Evolutionary conservation across 192 early-diverging fungal species (phyloP).

Genomic region (Backusella mclennaniae): DNA sequence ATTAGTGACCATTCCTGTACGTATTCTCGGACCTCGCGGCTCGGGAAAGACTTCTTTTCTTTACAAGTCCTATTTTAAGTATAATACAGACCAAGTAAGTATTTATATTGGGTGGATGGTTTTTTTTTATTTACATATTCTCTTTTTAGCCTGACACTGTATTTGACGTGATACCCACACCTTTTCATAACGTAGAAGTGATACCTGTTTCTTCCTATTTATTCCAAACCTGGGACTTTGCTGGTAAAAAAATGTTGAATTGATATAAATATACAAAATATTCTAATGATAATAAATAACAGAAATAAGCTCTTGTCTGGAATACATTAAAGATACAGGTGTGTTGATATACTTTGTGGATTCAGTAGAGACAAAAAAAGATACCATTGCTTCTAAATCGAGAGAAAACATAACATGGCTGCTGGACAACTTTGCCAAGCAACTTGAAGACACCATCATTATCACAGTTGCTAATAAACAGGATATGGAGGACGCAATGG

Average conservation of each 20-base stretch:
- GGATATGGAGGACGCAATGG: constrained; percentile 14
- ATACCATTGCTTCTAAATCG: constrained; percentile 10
- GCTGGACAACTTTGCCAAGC: constrained; percentile 14
- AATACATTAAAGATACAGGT: constrained; percentile 21
- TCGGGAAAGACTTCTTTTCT: constrained; percentile 37
- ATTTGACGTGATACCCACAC: constrained; percentile 33
- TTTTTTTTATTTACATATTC: background rate
- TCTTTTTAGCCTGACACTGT: constrained; percentile 23
- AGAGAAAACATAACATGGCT: constrained; percentile 29
- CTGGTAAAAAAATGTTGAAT: constrained; percentile 19
- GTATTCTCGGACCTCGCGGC: constrained; percentile 25
- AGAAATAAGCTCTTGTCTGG: constrained; percentile 15
- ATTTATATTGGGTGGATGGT: background rate
- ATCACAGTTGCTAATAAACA: constrained; percentile 33
- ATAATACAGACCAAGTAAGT: constrained; percentile 18
- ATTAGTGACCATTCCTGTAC: constrained; percentile 17
- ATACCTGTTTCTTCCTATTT: constrained; percentile 16
- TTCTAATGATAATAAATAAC: background rate
- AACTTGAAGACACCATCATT: constrained; percentile 21
- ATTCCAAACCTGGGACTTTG: constrained; percentile 32
- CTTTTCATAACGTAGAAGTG: constrained; percentile 27
- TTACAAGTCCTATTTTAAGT: constrained; percentile 37
- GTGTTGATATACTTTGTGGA: constrained; percentile 34
- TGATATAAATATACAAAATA: background rate
- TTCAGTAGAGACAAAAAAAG: constrained; percentile 10